A percentile compares a stretch with the other conserved stretches of the same genome.
phyloP scores from a whole-genome alignment of 2,329 filamentous ascomycete genomes.

The Botryotinia calthae region DNA sequence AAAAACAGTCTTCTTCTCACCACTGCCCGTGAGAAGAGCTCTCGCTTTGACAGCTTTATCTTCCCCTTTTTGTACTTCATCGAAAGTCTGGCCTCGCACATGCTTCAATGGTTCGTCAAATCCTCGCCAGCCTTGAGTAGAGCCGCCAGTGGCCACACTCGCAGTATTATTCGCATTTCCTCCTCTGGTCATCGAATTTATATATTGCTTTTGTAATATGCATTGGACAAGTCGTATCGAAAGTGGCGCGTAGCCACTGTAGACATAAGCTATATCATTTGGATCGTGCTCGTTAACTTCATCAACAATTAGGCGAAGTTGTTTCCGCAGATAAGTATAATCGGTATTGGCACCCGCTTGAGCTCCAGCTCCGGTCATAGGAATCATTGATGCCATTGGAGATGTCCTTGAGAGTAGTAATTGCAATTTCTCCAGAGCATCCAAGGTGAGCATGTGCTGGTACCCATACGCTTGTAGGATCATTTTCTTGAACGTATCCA shows the following conservation, averaged over 20 bases:
- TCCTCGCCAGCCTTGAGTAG: slow-evolving; percentile 81
- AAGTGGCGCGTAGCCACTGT: slow-evolving; percentile 92
- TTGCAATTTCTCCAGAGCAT: slow-evolving; percentile 84
- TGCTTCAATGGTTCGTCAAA: slow-evolving; percentile 92
- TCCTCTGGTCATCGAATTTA: slow-evolving; percentile 68
- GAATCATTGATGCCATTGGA: slow-evolving; percentile 76
- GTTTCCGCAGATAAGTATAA: slow-evolving; percentile 83
- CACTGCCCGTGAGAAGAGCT: slow-evolving; percentile 73
- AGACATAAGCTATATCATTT: slow-evolving; percentile 95
- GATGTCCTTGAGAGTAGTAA: slow-evolving; percentile 77
- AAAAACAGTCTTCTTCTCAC: slow-evolving; percentile 79
- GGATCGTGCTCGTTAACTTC: slow-evolving; percentile 95
- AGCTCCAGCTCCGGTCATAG: slow-evolving; percentile 61
- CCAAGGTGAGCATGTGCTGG: slow-evolving; percentile 87
- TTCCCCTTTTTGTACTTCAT: slow-evolving; percentile 86
- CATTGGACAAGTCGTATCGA: slow-evolving; percentile 90
- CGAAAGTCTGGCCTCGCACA: slow-evolving; percentile 83
- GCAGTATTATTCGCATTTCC: slow-evolving; percentile 49
- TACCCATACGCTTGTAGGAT: slow-evolving; percentile 92
- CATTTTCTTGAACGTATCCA: slow-evolving; percentile 83
- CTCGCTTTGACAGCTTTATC: slow-evolving; percentile 89
- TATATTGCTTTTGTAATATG: slow-evolving; percentile 83
- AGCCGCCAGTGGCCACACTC: slow-evolving; percentile 50
- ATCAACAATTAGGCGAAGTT: slow-evolving; percentile 85
- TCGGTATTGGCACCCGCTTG: slow-evolving; percentile 73